Evolutionary conservation across 2,329 filamentous ascomycete genomes (phyloP).

Genomic region (Botrytis byssoidea): DNA sequence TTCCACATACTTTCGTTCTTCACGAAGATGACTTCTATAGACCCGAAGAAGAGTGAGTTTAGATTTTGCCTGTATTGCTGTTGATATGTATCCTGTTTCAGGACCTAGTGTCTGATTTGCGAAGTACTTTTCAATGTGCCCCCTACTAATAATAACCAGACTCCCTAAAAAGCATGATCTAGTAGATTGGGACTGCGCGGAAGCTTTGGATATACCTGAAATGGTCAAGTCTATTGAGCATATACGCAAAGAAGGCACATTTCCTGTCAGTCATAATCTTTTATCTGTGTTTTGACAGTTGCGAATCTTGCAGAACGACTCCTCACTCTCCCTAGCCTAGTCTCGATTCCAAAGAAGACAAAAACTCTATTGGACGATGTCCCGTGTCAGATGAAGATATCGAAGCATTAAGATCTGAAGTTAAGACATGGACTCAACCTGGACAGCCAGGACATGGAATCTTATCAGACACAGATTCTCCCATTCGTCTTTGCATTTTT

Average conservation of each 20-base stretch:
- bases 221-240: conserved; percentile 67
- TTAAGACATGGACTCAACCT: conserved; percentile 48
- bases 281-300: conserved; percentile 34
- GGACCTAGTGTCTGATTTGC: neutral
- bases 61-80: conserved; percentile 1
- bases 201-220: conserved; percentile 68
- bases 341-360: conserved; percentile 58
- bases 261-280: conserved; percentile 51
- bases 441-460: conserved; percentile 47
- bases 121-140: neutral
- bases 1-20: conserved; percentile 75
- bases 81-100: neutral
- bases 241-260: conserved; percentile 65
- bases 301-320: conserved; percentile 28
- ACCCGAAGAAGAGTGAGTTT: conserved; percentile 65
- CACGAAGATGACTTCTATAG: conserved; percentile 97
- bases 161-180: conserved; percentile 59
- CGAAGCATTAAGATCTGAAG: conserved; percentile 46
- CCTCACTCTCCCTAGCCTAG: conserved; percentile 43
- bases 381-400: conserved; percentile 52
- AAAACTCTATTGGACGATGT: conserved; percentile 58
- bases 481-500: conserved; percentile 62
- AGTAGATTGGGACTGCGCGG: conserved; percentile 89
- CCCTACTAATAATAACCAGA: conserved; percentile 39
- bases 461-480: conserved; percentile 21